Base-by-base conservation (phyloP, 2,329 filamentous ascomycete genomes). In the Fusarium transvaalense region DNA sequence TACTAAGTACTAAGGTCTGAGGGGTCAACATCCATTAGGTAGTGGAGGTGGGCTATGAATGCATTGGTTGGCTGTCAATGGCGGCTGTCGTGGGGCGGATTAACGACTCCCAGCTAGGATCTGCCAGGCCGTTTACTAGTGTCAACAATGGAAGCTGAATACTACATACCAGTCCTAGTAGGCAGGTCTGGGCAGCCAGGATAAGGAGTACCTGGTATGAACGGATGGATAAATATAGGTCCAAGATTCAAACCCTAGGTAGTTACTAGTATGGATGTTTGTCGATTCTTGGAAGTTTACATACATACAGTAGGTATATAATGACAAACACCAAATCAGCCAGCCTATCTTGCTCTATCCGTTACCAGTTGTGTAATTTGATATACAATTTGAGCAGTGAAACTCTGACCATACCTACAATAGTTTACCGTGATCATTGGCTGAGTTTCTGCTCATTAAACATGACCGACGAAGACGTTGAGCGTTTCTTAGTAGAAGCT, bases 101-200 rank as follows among this genome's bases (percentile, higher is more conserved):
- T 71, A 75, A 75, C 61, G 71, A 74, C 73, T 72, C 66, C 59
- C 71, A 71, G 61, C 61, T 46, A 57, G 59, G 64, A 61, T 52
- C 58, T 52, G 42, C 41, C 48, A 25, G 23, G 23, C 61, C 32
- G 25, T 27, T 63, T 50, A 21, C 34, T 56, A 53, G 29, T 37
- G 19, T n/a, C 14, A 54, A 17, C 17, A 23, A n/a, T n/a, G n/a
- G n/a, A 25, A 48, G 46, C 21, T 48, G 46, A 48, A 48, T 25
- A 34, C 15, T 13, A 35, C 12, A 14, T n/a, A n/a, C 14, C 23
- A n/a, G n/a, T n/a, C n/a, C n/a, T n/a, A n/a, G n/a, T n/a, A n/a
- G n/a, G n/a, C 14, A 27, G 17, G 41, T 13, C 25, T 14, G 25
- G 27, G 41, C 17, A 43, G 25, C 15, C 25, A 19, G 25, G 25